A percentile compares a stretch with the other conserved stretches of the same genome.
Conservation (phyloP, 768 basidiomycete genomes). For the Leccinum arenicola region DNA sequence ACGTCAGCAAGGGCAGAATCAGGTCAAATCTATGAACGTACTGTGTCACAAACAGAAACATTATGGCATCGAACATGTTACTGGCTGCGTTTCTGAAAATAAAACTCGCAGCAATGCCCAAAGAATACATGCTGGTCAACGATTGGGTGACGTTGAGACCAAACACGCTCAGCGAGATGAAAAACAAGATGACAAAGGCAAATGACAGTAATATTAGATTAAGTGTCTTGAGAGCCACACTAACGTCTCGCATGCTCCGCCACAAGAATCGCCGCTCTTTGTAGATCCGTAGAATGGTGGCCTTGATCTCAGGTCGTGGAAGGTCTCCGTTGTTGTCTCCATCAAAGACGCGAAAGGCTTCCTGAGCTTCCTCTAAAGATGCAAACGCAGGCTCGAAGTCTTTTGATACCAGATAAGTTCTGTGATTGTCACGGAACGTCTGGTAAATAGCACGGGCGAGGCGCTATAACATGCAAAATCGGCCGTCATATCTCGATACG, state of each 20-base stretch:
- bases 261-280: constrained; percentile 76
- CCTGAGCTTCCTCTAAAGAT: constrained; percentile 51
- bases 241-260: constrained; percentile 74
- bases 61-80: constrained; percentile 73
- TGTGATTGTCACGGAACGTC: constrained; percentile 52
- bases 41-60: constrained; percentile 84
- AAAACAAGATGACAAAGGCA: constrained; percentile 63
- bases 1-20: constrained; percentile 5
- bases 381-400: constrained; percentile 73
- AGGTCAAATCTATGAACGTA: constrained; percentile 36
- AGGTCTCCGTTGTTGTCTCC: constrained; percentile 76
- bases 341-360: constrained; percentile 75
- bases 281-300: constrained; percentile 64
- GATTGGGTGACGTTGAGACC: constrained; percentile 62
- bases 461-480: constrained; percentile 38
- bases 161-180: constrained; percentile 72
- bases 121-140: constrained; percentile 68
- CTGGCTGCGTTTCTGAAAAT: constrained; percentile 76
- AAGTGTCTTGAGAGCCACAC: constrained; percentile 61
- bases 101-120: constrained; percentile 74
- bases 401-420: constrained; percentile 58
- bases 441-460: constrained; percentile 66
- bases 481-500: neutral
- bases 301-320: constrained; percentile 72
- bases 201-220: constrained; percentile 62